These are phyloP conservation scores for Craterostigma plantagineum DNA, from an alignment of 257 asterid species.

Conservation along the genomic window DNA sequence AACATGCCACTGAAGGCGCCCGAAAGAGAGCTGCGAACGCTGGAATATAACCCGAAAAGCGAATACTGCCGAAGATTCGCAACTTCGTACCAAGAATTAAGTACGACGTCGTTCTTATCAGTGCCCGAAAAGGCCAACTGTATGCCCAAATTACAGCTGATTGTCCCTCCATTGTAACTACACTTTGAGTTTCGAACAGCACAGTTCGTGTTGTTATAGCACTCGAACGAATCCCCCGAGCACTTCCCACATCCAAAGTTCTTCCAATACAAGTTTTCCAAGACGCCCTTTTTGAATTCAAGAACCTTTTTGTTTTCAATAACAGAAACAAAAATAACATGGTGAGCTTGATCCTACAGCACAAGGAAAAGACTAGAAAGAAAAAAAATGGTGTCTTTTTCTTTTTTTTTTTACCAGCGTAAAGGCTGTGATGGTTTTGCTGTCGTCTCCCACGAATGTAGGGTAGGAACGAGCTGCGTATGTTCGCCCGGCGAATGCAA, in stretches of 20 bases:
- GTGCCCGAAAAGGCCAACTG: constrained; percentile 83
- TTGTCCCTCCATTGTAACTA: constrained; percentile 36
- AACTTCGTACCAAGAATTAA: constrained; percentile 86
- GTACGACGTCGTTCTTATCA: constrained; percentile 46
- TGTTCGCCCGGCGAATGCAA: constrained; percentile 79
- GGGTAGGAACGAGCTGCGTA: constrained; percentile 82
- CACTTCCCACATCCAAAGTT: constrained; percentile 60
- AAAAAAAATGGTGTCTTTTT: no score
- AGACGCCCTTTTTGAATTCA: constrained; percentile 68
- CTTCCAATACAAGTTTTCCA: constrained; percentile 75
- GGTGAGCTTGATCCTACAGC: no score
- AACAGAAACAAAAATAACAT: no score
- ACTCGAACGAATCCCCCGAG: constrained; percentile 30
- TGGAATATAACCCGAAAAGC: constrained; percentile 40
- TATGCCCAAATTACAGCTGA: constrained; percentile 42
- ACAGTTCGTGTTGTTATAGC: constrained; percentile 73
- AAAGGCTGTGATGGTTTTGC: constrained; percentile 49
- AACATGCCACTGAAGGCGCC: constrained; percentile 37
- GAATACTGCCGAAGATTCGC: constrained; percentile 72
- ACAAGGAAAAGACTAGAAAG: no score
- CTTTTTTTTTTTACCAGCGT: constrained; percentile 94
- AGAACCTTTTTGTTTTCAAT: constrained; percentile 45
- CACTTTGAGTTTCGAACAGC: constrained; percentile 49
- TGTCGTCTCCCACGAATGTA: constrained; percentile 44
- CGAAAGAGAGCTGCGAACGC: constrained; percentile 28